A percentile compares a stretch with the other conserved stretches of the same genome.
These are phyloP conservation scores for Phlyctochytrium planicorne DNA, from an alignment of 192 early-diverging fungal genomes.

Conservation along the genomic window DNA sequence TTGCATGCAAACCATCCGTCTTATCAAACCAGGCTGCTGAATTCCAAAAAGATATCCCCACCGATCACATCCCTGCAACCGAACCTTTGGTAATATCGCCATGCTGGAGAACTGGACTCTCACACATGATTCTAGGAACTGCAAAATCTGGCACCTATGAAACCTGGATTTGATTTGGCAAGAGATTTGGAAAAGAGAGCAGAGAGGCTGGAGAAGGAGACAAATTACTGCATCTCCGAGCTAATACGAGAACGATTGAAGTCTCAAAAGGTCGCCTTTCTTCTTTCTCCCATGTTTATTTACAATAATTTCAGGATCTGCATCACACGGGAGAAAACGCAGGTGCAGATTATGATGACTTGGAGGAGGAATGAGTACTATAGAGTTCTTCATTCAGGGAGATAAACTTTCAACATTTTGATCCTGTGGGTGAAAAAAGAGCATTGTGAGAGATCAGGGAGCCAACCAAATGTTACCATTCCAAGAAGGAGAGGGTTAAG, in stretches of 20 bases:
- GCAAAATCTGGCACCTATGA: slow-evolving; percentile 22
- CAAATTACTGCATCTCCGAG: slow-evolving; percentile 30
- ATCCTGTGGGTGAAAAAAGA: slow-evolving; percentile 27
- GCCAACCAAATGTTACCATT: slow-evolving; percentile 33
- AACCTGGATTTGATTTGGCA: slow-evolving; percentile 31
- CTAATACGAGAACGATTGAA: slow-evolving; percentile 30
- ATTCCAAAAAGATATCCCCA: neutral
- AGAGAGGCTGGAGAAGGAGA: slow-evolving; percentile 25
- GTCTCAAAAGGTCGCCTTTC: neutral
- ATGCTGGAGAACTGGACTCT: neutral
- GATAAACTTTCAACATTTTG: slow-evolving; percentile 42
- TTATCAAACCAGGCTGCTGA: neutral
- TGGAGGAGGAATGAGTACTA: too few species aligned
- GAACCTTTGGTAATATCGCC: neutral
- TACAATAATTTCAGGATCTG: too few species aligned
- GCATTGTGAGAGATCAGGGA: neutral
- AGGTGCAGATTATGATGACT: too few species aligned
- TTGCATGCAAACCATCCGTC: too few species aligned
- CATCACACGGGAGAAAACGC: too few species aligned
- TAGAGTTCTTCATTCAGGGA: too few species aligned
- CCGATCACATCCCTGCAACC: neutral
- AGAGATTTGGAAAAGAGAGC: slow-evolving; percentile 21
- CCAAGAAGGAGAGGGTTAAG: slow-evolving; percentile 48
- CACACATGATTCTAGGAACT: neutral
- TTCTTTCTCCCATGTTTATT: too few species aligned